A percentile compares a stretch with the other conserved stretches of the same genome.
Evolutionary conservation across 2,329 filamentous ascomycete genomes (phyloP).

Genomic region (Paraconiothyrium brasiliense): DNA sequence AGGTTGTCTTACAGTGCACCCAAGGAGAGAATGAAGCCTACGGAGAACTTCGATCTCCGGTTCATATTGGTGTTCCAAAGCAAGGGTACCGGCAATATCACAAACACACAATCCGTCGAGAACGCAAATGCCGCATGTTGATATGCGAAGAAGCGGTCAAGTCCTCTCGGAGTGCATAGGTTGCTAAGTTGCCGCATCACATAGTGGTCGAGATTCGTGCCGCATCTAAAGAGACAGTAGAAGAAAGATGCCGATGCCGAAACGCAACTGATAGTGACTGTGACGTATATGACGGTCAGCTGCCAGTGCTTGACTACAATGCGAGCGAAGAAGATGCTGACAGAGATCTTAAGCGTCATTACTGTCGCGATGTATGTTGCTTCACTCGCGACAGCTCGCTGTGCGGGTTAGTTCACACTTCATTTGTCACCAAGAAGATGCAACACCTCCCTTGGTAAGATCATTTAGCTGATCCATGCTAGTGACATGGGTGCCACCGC

Average conservation of each 20-base stretch:
- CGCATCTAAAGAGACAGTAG: slow-evolving; percentile 63
- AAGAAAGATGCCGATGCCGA: slow-evolving; percentile 57
- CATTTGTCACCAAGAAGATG: too few species aligned
- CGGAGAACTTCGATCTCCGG: slow-evolving; percentile 60
- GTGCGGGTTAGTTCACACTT: slow-evolving; percentile 16
- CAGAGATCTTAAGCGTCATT: slow-evolving; percentile 55
- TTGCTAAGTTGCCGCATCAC: slow-evolving; percentile 44
- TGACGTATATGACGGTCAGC: slow-evolving; percentile 43
- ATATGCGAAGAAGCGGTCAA: slow-evolving; percentile 64
- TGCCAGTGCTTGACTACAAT: slow-evolving; percentile 55
- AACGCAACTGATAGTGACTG: slow-evolving; percentile 50
- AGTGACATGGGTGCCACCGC: slow-evolving; percentile 45
- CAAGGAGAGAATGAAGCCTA: slow-evolving; percentile 64
- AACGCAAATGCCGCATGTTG: slow-evolving; percentile 42
- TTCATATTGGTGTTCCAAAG: slow-evolving; percentile 67
- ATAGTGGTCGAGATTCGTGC: slow-evolving; percentile 38
- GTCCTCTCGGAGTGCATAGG: slow-evolving; percentile 53
- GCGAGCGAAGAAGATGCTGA: slow-evolving; percentile 57
- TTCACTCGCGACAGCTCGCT: slow-evolving; percentile 50
- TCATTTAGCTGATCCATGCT: slow-evolving; percentile 30
- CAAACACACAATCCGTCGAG: slow-evolving; percentile 44
- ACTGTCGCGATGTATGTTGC: slow-evolving; percentile 52
- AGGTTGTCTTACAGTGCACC: slow-evolving; percentile 38
- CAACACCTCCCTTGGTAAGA: slow-evolving; percentile 40
- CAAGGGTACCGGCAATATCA: slow-evolving; percentile 55